Conservation (phyloP, 441 rosid genomes). For the Pelargonium cotyledonis region DNA sequence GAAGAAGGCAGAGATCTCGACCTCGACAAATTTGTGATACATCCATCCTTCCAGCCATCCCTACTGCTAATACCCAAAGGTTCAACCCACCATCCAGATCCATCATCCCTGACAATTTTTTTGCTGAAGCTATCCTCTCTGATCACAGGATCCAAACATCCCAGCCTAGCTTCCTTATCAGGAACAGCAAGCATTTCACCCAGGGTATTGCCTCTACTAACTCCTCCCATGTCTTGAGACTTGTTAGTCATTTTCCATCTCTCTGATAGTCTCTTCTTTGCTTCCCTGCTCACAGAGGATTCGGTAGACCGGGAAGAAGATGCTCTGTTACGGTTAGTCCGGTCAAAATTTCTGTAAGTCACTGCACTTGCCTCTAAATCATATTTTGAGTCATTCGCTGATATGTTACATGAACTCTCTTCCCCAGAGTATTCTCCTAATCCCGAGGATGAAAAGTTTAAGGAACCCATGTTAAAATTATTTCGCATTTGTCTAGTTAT, state of each 20-base stretch:
- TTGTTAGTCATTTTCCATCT: slow-evolving; percentile 83
- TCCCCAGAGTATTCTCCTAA: slow-evolving; percentile 68
- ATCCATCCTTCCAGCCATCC: slow-evolving; percentile 86
- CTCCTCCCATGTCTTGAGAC: slow-evolving; percentile 43
- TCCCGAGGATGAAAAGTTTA: slow-evolving; percentile 39
- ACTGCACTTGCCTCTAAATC: slow-evolving; percentile 46
- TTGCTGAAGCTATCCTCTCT: slow-evolving; percentile 30
- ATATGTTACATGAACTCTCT: slow-evolving; percentile 63
- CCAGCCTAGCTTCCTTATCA: slow-evolving; percentile 44
- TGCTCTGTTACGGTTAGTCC: slow-evolving; percentile 34
- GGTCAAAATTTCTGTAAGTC: slow-evolving; percentile 36
- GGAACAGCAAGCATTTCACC: slow-evolving; percentile 91
- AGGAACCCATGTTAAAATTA: slow-evolving; percentile 32
- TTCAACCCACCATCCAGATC: slow-evolving; percentile 31
- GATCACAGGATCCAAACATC: slow-evolving; percentile 30
- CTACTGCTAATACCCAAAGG: slow-evolving; percentile 91
- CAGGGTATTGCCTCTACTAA: slow-evolving; percentile 60
- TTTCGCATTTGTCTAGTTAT: slow-evolving; percentile 58
- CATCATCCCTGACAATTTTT: slow-evolving; percentile 26
- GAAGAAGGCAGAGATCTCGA: slow-evolving; percentile 66
- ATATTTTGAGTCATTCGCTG: slow-evolving; percentile 63
- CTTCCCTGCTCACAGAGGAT: slow-evolving; percentile 76
- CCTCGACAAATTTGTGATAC: slow-evolving; percentile 37
- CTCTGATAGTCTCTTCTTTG: slow-evolving; percentile 82
- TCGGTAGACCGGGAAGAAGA: slow-evolving; percentile 44